Conservation (phyloP, 768 basidiomycete species). For the Podaxis sp. region DNA sequence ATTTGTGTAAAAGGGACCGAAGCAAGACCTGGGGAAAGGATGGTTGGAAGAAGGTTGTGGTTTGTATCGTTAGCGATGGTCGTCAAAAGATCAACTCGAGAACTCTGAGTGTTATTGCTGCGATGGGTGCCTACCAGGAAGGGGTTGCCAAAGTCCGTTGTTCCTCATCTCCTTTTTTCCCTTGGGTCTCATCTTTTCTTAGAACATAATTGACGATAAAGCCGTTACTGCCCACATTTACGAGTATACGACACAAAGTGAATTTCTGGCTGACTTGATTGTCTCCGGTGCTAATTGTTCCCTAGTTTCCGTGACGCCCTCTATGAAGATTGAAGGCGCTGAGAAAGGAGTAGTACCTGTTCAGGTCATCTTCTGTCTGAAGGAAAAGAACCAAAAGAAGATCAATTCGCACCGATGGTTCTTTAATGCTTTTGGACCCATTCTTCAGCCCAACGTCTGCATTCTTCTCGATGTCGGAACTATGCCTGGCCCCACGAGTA, state of each 20-base stretch:
- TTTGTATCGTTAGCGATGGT: slow-evolving; percentile 89
- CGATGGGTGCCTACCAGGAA: slow-evolving; percentile 94
- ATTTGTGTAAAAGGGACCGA: slow-evolving; percentile 79
- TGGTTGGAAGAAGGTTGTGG: slow-evolving; percentile 97
- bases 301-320: slow-evolving; percentile 75
- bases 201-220: slow-evolving; percentile 76
- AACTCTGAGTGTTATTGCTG: slow-evolving; percentile 82
- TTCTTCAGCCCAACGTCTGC: slow-evolving; percentile 89
- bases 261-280: slow-evolving; percentile 18
- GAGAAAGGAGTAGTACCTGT: slow-evolving; percentile 83
- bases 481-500: slow-evolving; percentile 81
- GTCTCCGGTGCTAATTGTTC: neutral
- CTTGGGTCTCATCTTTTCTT: neutral
- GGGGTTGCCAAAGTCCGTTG: slow-evolving; percentile 76
- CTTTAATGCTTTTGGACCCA: slow-evolving; percentile 83
- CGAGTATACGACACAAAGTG: slow-evolving; percentile 91
- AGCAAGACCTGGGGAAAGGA: slow-evolving; percentile 97
- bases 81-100: slow-evolving; percentile 80
- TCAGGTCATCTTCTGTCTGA: slow-evolving; percentile 89
- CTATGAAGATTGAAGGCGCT: slow-evolving; percentile 75
- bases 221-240: slow-evolving; percentile 88
- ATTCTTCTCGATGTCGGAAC: slow-evolving; percentile 82
- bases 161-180: neutral
- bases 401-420: slow-evolving; percentile 96
- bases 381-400: slow-evolving; percentile 93